These are phyloP conservation scores for Puccinia triticina DNA, from an alignment of 1,284 basidiomycete species.

Conservation along the genomic window DNA sequence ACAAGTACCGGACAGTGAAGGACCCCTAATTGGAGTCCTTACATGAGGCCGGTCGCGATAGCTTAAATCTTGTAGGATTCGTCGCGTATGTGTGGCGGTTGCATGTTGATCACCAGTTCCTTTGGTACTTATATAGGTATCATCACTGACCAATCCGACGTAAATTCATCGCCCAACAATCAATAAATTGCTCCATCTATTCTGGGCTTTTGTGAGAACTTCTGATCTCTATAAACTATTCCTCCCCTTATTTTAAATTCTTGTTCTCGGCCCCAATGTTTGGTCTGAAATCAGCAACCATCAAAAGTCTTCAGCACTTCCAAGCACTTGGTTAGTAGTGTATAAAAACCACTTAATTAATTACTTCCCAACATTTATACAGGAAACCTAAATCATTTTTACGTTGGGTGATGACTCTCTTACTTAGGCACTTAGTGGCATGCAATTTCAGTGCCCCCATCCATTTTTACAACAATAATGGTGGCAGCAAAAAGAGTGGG, in stretches of 20 bases:
- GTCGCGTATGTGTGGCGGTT: conserved; percentile 22
- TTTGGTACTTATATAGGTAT: neutral
- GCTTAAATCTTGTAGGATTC: conserved; percentile 27
- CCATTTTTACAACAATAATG: conserved; percentile 31
- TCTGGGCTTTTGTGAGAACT: neutral
- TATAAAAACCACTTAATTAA: too few relatives aligned
- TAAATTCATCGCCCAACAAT: neutral
- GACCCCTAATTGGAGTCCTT: too few relatives aligned
- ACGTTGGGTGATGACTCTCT: neutral
- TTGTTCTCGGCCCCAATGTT: conserved; percentile 14
- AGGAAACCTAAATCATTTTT: neutral
- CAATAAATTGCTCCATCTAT: too few relatives aligned
- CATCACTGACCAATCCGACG: conserved; percentile 19
- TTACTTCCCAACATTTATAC: neutral
- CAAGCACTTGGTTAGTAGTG: neutral
- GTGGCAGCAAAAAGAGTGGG: neutral
- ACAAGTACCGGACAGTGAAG: too few relatives aligned
- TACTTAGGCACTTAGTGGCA: conserved; percentile 22
- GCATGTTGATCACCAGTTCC: conserved; percentile 10
- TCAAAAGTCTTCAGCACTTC: conserved; percentile 1
- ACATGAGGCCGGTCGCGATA: conserved; percentile 38
- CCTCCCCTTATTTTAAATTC: neutral
- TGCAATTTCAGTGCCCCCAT: conserved; percentile 11
- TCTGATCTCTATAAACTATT: too few relatives aligned
- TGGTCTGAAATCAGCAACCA: conserved; percentile 22